These are phyloP conservation scores for Stereocaulon alpinum DNA, from an alignment of 495 filamentous ascomycete species.

Conservation along the genomic window DNA sequence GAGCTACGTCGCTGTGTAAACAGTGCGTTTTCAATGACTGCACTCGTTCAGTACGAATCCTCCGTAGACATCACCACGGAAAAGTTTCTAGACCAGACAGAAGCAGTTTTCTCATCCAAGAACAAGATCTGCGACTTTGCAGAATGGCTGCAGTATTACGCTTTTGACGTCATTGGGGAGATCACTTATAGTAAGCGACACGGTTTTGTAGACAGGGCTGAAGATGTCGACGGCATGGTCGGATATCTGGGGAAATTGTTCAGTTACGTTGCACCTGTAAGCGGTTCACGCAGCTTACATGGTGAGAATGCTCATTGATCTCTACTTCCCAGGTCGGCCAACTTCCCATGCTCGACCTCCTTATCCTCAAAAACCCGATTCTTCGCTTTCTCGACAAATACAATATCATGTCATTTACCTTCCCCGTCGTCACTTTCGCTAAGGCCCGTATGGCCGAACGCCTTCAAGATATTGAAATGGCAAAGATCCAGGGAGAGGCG, in stretches of 20 bases:
- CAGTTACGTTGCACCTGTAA: slow-evolving; percentile 33
- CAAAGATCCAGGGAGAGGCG: slow-evolving; percentile 37
- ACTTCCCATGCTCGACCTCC: slow-evolving; percentile 41
- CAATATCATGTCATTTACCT: slow-evolving; percentile 36
- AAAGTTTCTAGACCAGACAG: slow-evolving; percentile 43
- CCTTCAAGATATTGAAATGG: slow-evolving; percentile 24
- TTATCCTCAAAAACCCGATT: slow-evolving; percentile 45
- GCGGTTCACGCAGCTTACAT: background rate
- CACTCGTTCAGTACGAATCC: slow-evolving; percentile 65
- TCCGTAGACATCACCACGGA: slow-evolving; percentile 58
- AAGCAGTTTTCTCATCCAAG: slow-evolving; percentile 42
- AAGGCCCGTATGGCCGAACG: slow-evolving; percentile 11
- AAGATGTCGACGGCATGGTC: slow-evolving; percentile 48
- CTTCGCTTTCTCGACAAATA: slow-evolving; percentile 28
- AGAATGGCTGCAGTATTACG: slow-evolving; percentile 70
- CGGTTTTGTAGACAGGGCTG: slow-evolving; percentile 50
- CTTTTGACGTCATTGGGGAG: slow-evolving; percentile 63
- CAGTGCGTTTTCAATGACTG: slow-evolving; percentile 64
- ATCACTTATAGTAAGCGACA: slow-evolving; percentile 55
- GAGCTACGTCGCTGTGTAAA: slow-evolving; percentile 61
- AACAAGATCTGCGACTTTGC: slow-evolving; percentile 50
- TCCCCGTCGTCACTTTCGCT: slow-evolving; percentile 54
- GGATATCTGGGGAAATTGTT: slow-evolving; percentile 23
- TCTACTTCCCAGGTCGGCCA: slow-evolving; percentile 32
- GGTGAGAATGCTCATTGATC: background rate